Conservation (phyloP, 2,329 filamentous ascomycete genomes). For the Colletotrichum karsti region DNA sequence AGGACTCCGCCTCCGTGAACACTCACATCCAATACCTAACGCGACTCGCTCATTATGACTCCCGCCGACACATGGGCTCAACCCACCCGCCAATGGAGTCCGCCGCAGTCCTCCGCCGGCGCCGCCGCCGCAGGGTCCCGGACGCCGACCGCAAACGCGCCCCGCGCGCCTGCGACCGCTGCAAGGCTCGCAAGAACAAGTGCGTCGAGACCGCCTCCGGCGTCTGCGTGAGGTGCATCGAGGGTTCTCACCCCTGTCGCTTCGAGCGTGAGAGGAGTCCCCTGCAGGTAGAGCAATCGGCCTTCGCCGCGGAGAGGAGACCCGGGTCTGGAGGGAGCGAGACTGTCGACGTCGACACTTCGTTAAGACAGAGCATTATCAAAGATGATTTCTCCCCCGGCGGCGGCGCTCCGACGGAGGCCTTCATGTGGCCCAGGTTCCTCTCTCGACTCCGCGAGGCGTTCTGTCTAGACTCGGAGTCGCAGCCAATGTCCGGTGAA, state of each 20-base stretch:
- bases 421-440: slow-evolving; percentile 38
- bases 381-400: slow-evolving; percentile 21
- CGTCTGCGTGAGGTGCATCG: slow-evolving; percentile 38
- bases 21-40: neutral
- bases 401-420: slow-evolving; percentile 25
- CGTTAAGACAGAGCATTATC: neutral
- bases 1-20: neutral
- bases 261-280: slow-evolving; percentile 27
- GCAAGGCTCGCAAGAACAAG: slow-evolving; percentile 44
- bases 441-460: slow-evolving; percentile 35
- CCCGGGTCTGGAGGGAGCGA: neutral
- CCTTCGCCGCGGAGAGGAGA: neutral
- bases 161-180: slow-evolving; percentile 42
- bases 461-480: slow-evolving; percentile 35
- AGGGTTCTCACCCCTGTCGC: slow-evolving; percentile 32
- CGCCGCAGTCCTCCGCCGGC: slow-evolving; percentile 1
- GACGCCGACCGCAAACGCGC: slow-evolving; percentile 44
- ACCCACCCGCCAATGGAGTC: slow-evolving; percentile 7
- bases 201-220: slow-evolving; percentile 39
- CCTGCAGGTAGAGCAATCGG: neutral
- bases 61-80: neutral
- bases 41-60: neutral
- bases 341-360: neutral
- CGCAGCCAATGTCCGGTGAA: slow-evolving; percentile 13
- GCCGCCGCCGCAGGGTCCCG: slow-evolving; percentile 37